Percentiles rank a stretch among this genome's conserved stretches.
Conservation (phyloP, 2,329 filamentous ascomycete genomes). For the Nemania diffusa region DNA sequence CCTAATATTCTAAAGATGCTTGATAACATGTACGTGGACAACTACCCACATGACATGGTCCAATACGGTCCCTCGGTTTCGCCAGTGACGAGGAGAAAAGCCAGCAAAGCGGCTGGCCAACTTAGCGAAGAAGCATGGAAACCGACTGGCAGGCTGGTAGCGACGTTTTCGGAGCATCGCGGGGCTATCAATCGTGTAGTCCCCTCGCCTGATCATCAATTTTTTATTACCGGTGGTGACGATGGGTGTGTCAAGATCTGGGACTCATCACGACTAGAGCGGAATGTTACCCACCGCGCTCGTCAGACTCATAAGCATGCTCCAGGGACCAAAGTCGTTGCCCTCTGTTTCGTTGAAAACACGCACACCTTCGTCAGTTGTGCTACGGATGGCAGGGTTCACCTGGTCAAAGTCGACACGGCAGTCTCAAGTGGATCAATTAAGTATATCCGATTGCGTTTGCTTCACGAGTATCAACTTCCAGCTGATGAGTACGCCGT, state of each 20-base stretch:
- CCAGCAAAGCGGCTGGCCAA: constrained; percentile 61
- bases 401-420: constrained; percentile 83
- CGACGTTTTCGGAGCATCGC: constrained; percentile 88
- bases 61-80: constrained; percentile 85
- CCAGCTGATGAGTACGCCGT: constrained; percentile 79
- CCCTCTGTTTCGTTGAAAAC: constrained; percentile 90
- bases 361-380: constrained; percentile 94
- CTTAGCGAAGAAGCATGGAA: constrained; percentile 75
- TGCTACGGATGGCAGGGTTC: constrained; percentile 87
- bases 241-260: constrained; percentile 92
- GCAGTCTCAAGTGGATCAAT: constrained; percentile 60
- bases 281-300: constrained; percentile 88
- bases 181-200: constrained; percentile 84
- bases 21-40: constrained; percentile 84
- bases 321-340: constrained; percentile 76
- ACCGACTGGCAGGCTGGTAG: constrained; percentile 84
- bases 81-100: constrained; percentile 68
- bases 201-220: constrained; percentile 87
- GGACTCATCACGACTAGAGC: constrained; percentile 90
- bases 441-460: constrained; percentile 80
- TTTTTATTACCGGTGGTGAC: constrained; percentile 93
- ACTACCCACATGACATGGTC: constrained; percentile 71
- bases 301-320: constrained; percentile 85
- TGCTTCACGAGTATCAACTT: constrained; percentile 85
- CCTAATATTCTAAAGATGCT: constrained; percentile 76